Conservation (phyloP, 176 grass and related monocot species). For the Alopecurus myosuroides region DNA sequence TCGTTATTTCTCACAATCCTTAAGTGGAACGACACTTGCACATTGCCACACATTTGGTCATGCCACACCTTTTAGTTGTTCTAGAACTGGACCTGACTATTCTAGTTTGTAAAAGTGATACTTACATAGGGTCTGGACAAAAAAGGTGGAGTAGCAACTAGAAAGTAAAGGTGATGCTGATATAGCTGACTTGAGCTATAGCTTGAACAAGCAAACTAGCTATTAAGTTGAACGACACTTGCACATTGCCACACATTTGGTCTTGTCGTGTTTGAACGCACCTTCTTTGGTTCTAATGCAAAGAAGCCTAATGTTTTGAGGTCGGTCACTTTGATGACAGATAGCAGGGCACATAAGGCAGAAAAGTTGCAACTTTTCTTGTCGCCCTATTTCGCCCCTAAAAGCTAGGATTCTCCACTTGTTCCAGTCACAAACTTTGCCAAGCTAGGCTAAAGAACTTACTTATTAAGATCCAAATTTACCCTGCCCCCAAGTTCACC, state of each 20-base stretch:
- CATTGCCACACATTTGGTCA: too few species aligned
- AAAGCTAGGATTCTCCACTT: slow-evolving; percentile 1
- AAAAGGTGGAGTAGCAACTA: background rate
- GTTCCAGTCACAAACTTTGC: background rate
- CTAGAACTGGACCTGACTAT: background rate
- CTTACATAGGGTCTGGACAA: background rate
- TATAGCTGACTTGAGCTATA: background rate
- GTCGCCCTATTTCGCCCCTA: background rate
- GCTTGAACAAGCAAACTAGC: background rate
- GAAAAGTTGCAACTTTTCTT: background rate
- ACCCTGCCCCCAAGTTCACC: background rate
- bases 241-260: background rate
- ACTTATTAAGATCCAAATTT: background rate
- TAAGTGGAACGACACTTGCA: too few species aligned
- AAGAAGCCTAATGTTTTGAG: background rate
- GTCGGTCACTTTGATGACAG: background rate
- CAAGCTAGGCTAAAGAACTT: background rate
- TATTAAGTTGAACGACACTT: background rate
- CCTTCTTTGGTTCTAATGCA: background rate
- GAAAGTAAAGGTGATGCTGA: background rate
- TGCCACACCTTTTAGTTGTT: background rate
- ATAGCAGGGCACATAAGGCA: background rate
- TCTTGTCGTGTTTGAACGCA: background rate
- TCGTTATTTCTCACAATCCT: background rate
- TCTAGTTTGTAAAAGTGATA: slow-evolving; percentile 17